Percentiles rank a stretch among this genome's conserved stretches.
phyloP scores from a whole-genome alignment of 2,329 filamentous ascomycete genomes.

The Paraphaeosphaeria minitans region DNA sequence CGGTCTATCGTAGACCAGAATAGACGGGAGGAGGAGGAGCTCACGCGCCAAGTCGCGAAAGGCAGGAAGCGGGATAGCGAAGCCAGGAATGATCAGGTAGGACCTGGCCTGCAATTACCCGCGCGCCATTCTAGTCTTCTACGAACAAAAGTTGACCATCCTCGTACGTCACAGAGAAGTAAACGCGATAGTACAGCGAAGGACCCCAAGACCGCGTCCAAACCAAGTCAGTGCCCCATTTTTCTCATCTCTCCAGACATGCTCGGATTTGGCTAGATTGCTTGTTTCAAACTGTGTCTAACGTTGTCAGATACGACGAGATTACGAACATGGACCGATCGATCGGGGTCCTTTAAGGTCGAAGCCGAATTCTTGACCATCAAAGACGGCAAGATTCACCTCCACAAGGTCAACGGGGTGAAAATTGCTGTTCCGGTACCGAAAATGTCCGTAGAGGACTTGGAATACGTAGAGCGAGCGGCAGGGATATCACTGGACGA shows the following conservation, averaged over 20 bases:
- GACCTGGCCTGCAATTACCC: conserved; percentile 75
- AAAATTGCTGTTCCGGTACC: conserved; percentile 95
- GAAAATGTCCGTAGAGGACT: conserved; percentile 94
- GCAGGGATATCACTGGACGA: conserved; percentile 90
- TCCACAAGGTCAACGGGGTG: conserved; percentile 97
- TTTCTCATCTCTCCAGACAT: neutral
- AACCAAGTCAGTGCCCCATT: conserved; percentile 68
- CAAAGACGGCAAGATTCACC: conserved; percentile 93
- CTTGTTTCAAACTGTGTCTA: conserved; percentile 6
- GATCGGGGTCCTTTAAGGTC: conserved; percentile 94
- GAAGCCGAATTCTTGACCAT: conserved; percentile 95
- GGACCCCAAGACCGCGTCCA: conserved; percentile 60
- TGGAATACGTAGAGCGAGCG: conserved; percentile 88
- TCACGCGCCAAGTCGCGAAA: conserved; percentile 79
- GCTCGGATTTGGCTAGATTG: neutral
- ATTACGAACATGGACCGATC: conserved; percentile 91
- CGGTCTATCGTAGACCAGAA: conserved; percentile 78
- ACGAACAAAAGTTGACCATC: conserved; percentile 69
- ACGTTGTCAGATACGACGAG: conserved; percentile 68
- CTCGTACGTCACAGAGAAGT: conserved; percentile 72
- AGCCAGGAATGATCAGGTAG: conserved; percentile 70
- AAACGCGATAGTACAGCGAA: conserved; percentile 70
- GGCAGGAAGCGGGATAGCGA: conserved; percentile 63
- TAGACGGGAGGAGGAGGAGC: conserved; percentile 76
- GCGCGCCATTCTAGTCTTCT: conserved; percentile 79